Conservation (phyloP, 441 rosid species). For the Breynia disticha region DNA sequence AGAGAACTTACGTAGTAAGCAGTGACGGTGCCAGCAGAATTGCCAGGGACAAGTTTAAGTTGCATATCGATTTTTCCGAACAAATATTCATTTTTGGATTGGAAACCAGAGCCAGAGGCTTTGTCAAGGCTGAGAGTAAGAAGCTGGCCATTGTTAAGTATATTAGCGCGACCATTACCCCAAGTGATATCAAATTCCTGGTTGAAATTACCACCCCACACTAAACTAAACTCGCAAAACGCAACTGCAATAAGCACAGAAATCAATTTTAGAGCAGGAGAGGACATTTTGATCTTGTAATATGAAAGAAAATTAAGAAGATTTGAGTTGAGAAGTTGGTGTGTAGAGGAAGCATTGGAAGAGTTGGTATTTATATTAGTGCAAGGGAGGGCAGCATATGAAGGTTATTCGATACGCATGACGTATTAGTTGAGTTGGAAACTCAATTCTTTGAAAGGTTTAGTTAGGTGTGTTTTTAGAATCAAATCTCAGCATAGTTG, state of each 20-base stretch:
- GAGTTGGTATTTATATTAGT: no score
- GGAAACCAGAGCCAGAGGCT: conserved; percentile 53
- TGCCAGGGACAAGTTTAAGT: conserved; percentile 50
- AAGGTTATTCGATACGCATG: no score
- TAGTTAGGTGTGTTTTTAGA: no score
- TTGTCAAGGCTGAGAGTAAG: conserved; percentile 30
- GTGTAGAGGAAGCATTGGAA: no score
- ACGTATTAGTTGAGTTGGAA: no score
- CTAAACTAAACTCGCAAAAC: neutral
- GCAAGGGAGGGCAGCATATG: no score
- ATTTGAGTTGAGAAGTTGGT: no score
- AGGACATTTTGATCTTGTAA: neutral
- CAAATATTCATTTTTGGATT: conserved; percentile 38
- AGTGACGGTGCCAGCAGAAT: conserved; percentile 62
- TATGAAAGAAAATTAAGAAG: neutral
- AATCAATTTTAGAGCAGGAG: neutral
- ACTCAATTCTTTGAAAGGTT: no score
- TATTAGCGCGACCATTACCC: conserved; percentile 28
- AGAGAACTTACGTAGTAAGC: conserved; percentile 37
- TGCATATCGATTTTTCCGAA: conserved; percentile 48
- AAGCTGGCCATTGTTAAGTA: conserved; percentile 17
- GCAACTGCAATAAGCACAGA: conserved; percentile 1
- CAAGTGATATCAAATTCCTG: conserved; percentile 22
- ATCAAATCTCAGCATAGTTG: no score
- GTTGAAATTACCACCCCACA: conserved; percentile 17